Percentiles rank a stretch among this genome's conserved stretches.
These are phyloP conservation scores for Cenchrus fungigraminus DNA, from an alignment of 176 grass and related monocot genomes.

Conservation along the genomic window DNA sequence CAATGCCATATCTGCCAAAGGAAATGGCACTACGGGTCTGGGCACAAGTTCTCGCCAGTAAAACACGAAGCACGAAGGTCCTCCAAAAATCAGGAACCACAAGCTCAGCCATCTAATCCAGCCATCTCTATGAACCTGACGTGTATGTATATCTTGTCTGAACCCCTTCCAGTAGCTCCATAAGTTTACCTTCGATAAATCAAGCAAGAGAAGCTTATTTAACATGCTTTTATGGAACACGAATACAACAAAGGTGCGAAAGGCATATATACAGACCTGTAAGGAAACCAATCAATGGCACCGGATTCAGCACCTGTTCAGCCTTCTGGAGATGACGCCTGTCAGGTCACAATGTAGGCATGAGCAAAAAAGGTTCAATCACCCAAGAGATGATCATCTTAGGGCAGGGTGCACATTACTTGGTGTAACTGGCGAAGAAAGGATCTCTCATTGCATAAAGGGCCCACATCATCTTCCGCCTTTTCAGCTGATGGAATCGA, in stretches of 20 bases:
- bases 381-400: not conserved
- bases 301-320: slow-evolving; percentile 63
- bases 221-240: not conserved
- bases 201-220: not conserved
- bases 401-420: slow-evolving; percentile 42
- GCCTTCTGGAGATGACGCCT: slow-evolving; percentile 84
- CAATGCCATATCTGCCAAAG: slow-evolving; percentile 1
- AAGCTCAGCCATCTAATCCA: not conserved
- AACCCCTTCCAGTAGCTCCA: slow-evolving; percentile 85
- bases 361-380: not conserved
- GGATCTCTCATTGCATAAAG: slow-evolving; percentile 96
- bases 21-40: slow-evolving; percentile 24
- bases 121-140: slow-evolving; percentile 72
- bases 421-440: slow-evolving; percentile 87
- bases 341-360: slow-evolving; percentile 41
- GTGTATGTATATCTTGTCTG: slow-evolving; percentile 95
- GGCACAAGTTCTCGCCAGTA: not conserved
- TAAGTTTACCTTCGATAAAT: slow-evolving; percentile 67
- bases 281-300: slow-evolving; percentile 84
- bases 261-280: slow-evolving; percentile 43
- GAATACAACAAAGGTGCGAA: not conserved
- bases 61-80: slow-evolving; percentile 1
- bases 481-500: slow-evolving; percentile 68
- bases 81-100: slow-evolving; percentile 31
- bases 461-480: slow-evolving; percentile 87